Base-by-base conservation (phyloP, 257 asterid species). In the Fraxinus quadrangulata region DNA sequence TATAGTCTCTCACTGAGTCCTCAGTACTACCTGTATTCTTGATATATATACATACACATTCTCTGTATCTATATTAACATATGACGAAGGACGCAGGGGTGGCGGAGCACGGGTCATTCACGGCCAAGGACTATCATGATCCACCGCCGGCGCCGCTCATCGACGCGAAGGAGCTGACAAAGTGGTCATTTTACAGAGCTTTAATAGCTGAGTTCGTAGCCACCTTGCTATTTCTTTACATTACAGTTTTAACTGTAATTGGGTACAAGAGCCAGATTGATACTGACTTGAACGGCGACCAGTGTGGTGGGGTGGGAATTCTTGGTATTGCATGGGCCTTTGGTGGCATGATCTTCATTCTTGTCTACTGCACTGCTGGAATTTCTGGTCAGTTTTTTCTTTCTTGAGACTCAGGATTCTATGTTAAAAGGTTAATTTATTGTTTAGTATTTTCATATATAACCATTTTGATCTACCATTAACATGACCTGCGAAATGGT, bases 311-410 rank as follows among this genome's bases (percentile, higher is more conserved):
- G 3, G 97, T 92, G 5, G 97, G 97, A 0, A 67, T 92, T 71
- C 96, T 92, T 39, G 96, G 97, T 28, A 90, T 92, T 78, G 92
- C 97, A 21, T 92, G 97, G 97, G 92, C 96, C 17, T 88, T 89
- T 26, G 97, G 97, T 23, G 97, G 97, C 85, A 92, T 92, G 97
- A 90, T 92, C n/a, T 87, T 87, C 84, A 45, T 87, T 7, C 89
- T 87, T 8, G 91, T 87, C 79, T 87, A 85, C 89, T 87, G 91
- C 84, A 87, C 91, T 77, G 91, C 91, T 34, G 91, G 91, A 69
- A 87, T 87, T 76, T 87, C 91, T 21, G 91, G 91, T 87, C 13
- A 40, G 72, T 37, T 2, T 51, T 17, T 14, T 0, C 4, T 5
- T 6, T 49, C 2, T 39, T 1, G 13, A 39, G 45, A 39, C 45